Evolutionary conservation across 371 early-diverging fungal genomes (phyloP), one percentile per base, ranked within the genome.

Genomic region (Apophysomyces trapeziformis): DNA sequence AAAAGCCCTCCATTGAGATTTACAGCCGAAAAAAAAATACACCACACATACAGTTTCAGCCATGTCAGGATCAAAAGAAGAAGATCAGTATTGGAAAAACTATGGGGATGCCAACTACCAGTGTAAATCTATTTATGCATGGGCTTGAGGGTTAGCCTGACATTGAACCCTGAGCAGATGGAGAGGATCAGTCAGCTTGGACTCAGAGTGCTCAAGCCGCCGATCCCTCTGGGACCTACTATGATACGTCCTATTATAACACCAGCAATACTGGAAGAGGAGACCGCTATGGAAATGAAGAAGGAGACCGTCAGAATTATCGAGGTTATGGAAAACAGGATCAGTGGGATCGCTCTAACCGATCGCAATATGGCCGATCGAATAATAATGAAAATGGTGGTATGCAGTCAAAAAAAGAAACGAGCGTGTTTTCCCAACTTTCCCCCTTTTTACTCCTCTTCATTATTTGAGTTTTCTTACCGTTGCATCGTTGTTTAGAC

Each of bases 141-240:
- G 54, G 54, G 21, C 54, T n/a, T n/a, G 21, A 50, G 54, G 54
- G 54, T 50, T 50, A 7, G 54, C 21, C 21, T 50, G 54, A 50
- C 54, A 50, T 50, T 50, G 54, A 50, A 50, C 54, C 54, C 54
- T 50, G 54, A 50, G 54, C 54, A 50, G 54, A 50, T 50, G 54
- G 54, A 50, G 54, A 50, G 21, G 54, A 50, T 50, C 54, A 50
- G 54, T 9, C 54, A 9, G 21, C 54, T 50, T 50, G 54, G 54
- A 18, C 54, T 5, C 54, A 50, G 21, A 50, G 18, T 50, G 54
- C 54, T 50, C 54, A 50, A 26, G 21, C 54, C 21, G 21, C 35
- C 16, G 54, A 50, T 21, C 18, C 21, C 21, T 50, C 54, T 21
- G 54, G 54, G 32, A 21, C 54, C 9, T 50, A 50, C 54, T 50